These are phyloP conservation scores for Gossypium gossypioides DNA, from an alignment of 441 rosid genomes.

Conservation along the genomic window DNA sequence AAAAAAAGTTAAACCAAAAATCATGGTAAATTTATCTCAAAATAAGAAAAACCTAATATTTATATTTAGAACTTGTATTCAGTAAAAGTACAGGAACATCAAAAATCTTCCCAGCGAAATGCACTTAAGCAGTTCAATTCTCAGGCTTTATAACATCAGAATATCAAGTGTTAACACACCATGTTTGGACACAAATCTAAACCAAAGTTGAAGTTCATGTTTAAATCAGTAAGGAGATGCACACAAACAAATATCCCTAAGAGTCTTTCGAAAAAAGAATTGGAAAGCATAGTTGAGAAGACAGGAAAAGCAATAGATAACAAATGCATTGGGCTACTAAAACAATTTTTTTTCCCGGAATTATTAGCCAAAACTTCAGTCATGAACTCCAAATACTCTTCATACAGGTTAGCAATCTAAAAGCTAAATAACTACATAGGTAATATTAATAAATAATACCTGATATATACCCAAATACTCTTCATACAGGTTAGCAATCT, in stretches of 20 bases:
- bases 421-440: background rate
- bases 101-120: background rate
- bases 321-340: background rate
- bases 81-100: background rate
- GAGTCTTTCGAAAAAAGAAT: background rate
- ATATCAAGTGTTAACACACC: background rate
- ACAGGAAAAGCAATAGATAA: background rate
- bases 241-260: background rate
- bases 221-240: background rate
- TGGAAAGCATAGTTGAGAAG: background rate
- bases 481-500: background rate
- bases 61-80: background rate
- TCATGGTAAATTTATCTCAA: background rate
- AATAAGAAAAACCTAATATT: background rate
- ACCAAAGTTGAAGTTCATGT: background rate
- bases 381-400: background rate
- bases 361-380: background rate
- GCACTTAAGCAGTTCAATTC: background rate
- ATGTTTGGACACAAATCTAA: background rate
- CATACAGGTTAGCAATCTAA: background rate
- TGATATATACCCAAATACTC: conserved; percentile 54
- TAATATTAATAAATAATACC: conserved; percentile 27
- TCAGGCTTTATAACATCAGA: background rate
- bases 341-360: background rate
- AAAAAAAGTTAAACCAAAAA: background rate